Evolutionary conservation across 805 yeast genomes (phyloP), one percentile per base, ranked within the genome.

Genomic region (Saturnispora galanensis): DNA sequence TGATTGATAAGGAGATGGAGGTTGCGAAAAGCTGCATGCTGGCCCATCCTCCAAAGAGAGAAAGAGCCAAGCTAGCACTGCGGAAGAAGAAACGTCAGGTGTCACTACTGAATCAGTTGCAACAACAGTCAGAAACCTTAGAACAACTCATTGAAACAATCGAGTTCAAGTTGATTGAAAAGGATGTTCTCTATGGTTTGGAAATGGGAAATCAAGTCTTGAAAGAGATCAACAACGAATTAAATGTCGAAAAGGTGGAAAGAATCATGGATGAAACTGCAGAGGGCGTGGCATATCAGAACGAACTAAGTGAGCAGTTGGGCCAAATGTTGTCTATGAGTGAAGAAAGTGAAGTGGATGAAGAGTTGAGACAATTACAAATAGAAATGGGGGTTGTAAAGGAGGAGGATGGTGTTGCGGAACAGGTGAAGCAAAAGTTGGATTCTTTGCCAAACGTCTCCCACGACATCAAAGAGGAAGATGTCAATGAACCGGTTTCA

Each of bases 91-190:
- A 87, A 58, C 88, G 84, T 57, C 97, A 93, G 61, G 78, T 83
- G 52, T 71, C 76, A 32, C 64, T 84, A n/a, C 65, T 90, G 2
- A 65, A 66, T 18, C 81, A 80, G 51, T 82, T 95, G 0, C 82
- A 79, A 33, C 77, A 73, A 36, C 98, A 93, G 62, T 67, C 89
- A 29, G 81, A 79, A 46, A 82, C 84, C 33, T 62, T 93, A 32
- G 97, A 90, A 59, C 74, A 77, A 48, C 73, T 93, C 60, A 82
- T 86, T 8, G 74, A 79, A 17, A 80, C 80, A 9, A 83, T 93
- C 32, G 97, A 93, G 62, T 88, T 87, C 65, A 90, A 95, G 56
- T 65, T 86, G 47, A 79, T 93, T 30, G 97, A 93, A 58, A 77
- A 79, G 50, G 95, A 88, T 55, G 88, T 93, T 35, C 52, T 89